Evolutionary conservation across 2,329 filamentous ascomycete genomes (phyloP).

Genomic region (Ilyonectria mors-panacis): DNA sequence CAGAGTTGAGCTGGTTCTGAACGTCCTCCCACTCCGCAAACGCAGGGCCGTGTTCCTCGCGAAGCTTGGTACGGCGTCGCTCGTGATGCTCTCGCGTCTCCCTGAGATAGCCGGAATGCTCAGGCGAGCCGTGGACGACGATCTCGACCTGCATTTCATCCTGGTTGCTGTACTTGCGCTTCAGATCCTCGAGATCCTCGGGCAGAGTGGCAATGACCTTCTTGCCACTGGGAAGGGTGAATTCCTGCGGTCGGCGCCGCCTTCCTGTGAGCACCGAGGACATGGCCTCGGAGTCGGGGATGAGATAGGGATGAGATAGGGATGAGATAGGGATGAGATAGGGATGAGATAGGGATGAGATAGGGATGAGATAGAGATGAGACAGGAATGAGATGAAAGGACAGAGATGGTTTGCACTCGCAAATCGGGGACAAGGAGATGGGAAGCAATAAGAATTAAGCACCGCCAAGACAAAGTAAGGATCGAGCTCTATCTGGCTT

Average conservation of each 20-base stretch:
- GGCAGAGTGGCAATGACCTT: constrained; percentile 71
- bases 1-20: constrained; percentile 65
- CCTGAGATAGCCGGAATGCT: constrained; percentile 63
- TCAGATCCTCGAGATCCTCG: constrained; percentile 66
- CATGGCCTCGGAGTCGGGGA: constrained; percentile 31
- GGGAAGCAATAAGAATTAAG: constrained; percentile 29
- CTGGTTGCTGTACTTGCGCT: constrained; percentile 57
- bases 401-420: constrained; percentile 8
- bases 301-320: too few relatives aligned
- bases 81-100: constrained; percentile 69
- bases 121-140: constrained; percentile 69
- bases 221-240: constrained; percentile 69
- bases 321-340: background rate
- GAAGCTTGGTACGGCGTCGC: constrained; percentile 60
- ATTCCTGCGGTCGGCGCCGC: constrained; percentile 63
- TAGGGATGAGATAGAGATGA: background rate
- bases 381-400: background rate
- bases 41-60: constrained; percentile 63
- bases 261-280: constrained; percentile 40
- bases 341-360: background rate
- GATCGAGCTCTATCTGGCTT: constrained; percentile 24
- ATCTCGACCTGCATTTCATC: constrained; percentile 64
- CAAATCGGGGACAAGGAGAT: constrained; percentile 12
- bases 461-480: constrained; percentile 33
- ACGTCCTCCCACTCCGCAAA: constrained; percentile 72